Evolutionary conservation across 352 stramenopile genomes (phyloP), one percentile per base, ranked within the genome.

Genomic region (Phytophthora ohioensis): DNA sequence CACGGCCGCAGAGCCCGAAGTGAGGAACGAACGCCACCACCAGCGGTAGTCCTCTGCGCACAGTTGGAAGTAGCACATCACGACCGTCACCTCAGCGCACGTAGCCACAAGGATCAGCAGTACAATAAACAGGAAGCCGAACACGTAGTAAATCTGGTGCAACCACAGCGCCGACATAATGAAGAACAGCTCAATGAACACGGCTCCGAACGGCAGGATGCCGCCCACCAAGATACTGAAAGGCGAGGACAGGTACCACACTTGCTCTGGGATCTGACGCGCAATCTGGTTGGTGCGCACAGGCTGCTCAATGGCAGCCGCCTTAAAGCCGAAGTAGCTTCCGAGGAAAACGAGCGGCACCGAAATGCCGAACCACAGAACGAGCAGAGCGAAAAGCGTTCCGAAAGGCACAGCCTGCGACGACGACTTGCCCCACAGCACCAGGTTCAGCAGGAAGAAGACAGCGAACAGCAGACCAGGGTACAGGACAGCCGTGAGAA

Each of bases 131-230:
- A 99, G 84, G 78, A 99, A 99, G 55, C 98, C 97, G 81, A 99
- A 99, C 38, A 99, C 97, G 86, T 99, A 99, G 88, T 99, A 99
- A 70, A 99, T 98, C 90, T 98, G 95, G 83, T 99, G 95, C 52
- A 99, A 79, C 98, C 98, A 99, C 35, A 99, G 82, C 54, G 98
- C 97, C 67, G 91, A 98, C 97, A 99, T 99, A 81, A 99, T 99
- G 87, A 99, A 99, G 79, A 99, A 99, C 27, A 99, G 91, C 79
- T 99, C 98, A 69, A 99, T 99, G 80, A 98, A 99, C 43, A 99
- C 97, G 7, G 97, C 97, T 38, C 98, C 98, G 76, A 99, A 99
- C 13, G 98, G 98, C 27, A 99, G 78, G 45, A 99, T 96, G 55
- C 98, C 98, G 46, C 98, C 98, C 7, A 99, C 82, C 13, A 99